A percentile compares a stretch with the other conserved stretches of the same genome.
Conservation (phyloP, 306 rosid genomes). For the Datisca glomerata region DNA sequence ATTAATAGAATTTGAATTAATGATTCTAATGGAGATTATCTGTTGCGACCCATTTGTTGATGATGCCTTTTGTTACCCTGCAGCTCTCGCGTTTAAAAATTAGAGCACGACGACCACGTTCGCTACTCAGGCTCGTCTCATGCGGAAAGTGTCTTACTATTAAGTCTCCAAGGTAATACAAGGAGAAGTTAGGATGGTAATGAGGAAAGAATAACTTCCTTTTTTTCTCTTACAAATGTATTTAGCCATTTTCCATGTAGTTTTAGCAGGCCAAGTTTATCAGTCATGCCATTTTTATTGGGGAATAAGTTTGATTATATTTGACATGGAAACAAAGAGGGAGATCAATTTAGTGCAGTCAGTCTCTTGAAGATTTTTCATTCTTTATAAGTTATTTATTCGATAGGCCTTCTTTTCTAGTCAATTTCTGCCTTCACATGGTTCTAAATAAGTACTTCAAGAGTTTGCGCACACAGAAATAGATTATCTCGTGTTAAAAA, state of each 20-base stretch:
- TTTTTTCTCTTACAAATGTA: conserved; percentile 33
- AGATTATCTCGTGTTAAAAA: background rate
- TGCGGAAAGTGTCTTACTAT: conserved; percentile 76
- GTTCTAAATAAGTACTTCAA: too few species aligned
- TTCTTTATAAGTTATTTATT: too few species aligned
- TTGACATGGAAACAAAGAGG: too few species aligned
- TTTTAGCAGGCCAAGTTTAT: too few species aligned
- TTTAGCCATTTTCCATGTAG: conserved; percentile 29
- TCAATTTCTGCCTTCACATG: too few species aligned
- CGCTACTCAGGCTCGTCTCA: conserved; percentile 71
- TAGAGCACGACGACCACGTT: conserved; percentile 43
- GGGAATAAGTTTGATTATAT: too few species aligned
- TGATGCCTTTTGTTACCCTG: conserved; percentile 25
- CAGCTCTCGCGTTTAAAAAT: conserved; percentile 89
- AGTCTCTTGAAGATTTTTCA: background rate
- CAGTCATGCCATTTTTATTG: background rate
- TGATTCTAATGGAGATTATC: background rate
- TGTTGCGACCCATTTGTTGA: conserved; percentile 3
- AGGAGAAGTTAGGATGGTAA: conserved; percentile 19
- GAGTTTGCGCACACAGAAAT: too few species aligned
- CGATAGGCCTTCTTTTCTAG: background rate
- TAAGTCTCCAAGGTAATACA: conserved; percentile 60
- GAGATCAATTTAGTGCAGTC: background rate
- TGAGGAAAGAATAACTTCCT: conserved; percentile 30
- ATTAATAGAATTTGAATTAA: background rate